A percentile compares a stretch with the other conserved stretches of the same genome.
Evolutionary conservation across 2,329 filamentous ascomycete species (phyloP).

Genomic region (Cladosporium sp.): DNA sequence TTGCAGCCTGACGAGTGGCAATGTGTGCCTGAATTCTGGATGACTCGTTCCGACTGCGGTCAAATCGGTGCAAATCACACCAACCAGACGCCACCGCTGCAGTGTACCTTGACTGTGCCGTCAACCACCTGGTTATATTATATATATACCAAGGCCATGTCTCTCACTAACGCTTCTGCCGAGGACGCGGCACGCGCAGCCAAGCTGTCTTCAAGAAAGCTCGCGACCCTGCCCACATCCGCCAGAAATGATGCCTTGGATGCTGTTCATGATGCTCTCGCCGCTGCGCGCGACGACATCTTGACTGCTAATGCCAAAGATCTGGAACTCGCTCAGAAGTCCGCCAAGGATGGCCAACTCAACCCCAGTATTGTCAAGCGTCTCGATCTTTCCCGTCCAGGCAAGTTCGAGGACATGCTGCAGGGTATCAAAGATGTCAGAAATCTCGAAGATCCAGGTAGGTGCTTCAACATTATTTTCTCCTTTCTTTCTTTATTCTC

Average conservation of each 20-base stretch:
- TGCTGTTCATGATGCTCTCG: constrained; percentile 72
- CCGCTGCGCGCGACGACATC: constrained; percentile 64
- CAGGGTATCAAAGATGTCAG: constrained; percentile 88
- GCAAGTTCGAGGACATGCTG: constrained; percentile 97
- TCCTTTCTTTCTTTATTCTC: background rate
- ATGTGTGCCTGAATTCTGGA: too few species aligned
- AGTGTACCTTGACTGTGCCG: too few species aligned
- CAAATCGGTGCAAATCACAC: too few species aligned
- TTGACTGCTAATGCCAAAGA: constrained; percentile 82
- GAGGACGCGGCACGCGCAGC: constrained; percentile 70
- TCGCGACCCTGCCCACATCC: constrained; percentile 69
- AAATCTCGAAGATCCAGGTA: constrained; percentile 77
- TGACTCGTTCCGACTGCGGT: too few species aligned
- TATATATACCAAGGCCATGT: constrained; percentile 52
- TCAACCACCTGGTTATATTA: too few species aligned
- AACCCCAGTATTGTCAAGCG: constrained; percentile 80
- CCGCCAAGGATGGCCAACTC: constrained; percentile 67
- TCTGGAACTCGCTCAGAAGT: constrained; percentile 65
- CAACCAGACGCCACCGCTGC: too few species aligned
- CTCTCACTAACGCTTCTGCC: constrained; percentile 78
- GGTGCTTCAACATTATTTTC: constrained; percentile 26
- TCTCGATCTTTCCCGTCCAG: constrained; percentile 75
- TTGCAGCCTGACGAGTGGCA: too few species aligned
- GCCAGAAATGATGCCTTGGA: constrained; percentile 81
- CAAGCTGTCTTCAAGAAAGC: constrained; percentile 71